Evolutionary conservation across 495 filamentous ascomycete species (phyloP), one percentile per base, ranked within the genome.

Genomic region (Penicillium flavigenum): DNA sequence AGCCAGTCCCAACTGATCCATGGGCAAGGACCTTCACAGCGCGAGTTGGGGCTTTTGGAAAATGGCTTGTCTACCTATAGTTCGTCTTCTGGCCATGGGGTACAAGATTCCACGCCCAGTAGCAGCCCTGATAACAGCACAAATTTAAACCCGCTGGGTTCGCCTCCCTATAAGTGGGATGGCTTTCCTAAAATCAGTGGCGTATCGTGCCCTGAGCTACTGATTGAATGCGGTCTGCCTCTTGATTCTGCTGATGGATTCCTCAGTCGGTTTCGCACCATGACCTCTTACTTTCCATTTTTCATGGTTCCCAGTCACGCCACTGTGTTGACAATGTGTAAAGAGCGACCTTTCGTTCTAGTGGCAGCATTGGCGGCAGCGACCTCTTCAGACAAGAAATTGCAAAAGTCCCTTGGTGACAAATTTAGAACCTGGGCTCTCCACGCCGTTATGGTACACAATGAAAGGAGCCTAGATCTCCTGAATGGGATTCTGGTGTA

Each of bases 391-490:
- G 42, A 44, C 20, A 20, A 16, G 42, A 44, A 44, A 44, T 44
- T 44, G 12, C 42, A 44, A 14, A 44, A 44, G 42, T 44, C 42
- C 9, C 42, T 44, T 22, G 19, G 42, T 19, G 42, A 44, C 17
- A 44, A 44, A 44, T 44, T 44, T 44, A 22, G 17, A 44, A 22
- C 11, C 19, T 12, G 20, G 3, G 42, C 42, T 44, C 19, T 44
- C 19, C 42, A 44, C 8, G 5, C 42, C 11, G 7, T 44, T 12
- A 44, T 44, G 42, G 12, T 22, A 22, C 17, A 44, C 17, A 44
- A 44, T 20, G 42, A 44, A 22, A 44, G 42, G 42, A 44, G 42
- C 42, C 12, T 44, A 44, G 42, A 44, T 44, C 42, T 44, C 12
- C 42, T 44, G 9, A 22, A 44, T 24, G 42, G 42, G 19, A 44